Conservation (phyloP, 2,329 filamentous ascomycete genomes). For the Pochonia chlamydosporia region DNA sequence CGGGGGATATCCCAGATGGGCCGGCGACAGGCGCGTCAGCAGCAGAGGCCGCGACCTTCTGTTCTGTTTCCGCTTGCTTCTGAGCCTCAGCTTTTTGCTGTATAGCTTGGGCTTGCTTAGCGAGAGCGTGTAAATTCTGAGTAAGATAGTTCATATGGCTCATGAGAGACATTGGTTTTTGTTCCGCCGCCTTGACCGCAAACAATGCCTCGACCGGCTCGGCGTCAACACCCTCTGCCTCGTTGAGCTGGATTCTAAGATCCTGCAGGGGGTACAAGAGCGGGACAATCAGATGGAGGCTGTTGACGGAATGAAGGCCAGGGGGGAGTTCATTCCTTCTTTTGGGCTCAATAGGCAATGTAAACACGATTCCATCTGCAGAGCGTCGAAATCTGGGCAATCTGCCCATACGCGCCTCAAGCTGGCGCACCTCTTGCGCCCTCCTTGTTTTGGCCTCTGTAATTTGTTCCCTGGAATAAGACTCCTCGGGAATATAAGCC, state of each 20-base stretch:
- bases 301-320: slow-evolving; percentile 55
- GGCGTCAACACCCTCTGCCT: slow-evolving; percentile 54
- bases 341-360: slow-evolving; percentile 62
- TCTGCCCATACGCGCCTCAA: slow-evolving; percentile 69
- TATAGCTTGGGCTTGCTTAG: slow-evolving; percentile 42
- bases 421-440: slow-evolving; percentile 61
- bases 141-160: slow-evolving; percentile 70
- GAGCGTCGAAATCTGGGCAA: slow-evolving; percentile 62
- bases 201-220: slow-evolving; percentile 62
- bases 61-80: slow-evolving; percentile 9
- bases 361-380: slow-evolving; percentile 64
- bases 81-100: slow-evolving; percentile 9
- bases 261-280: slow-evolving; percentile 65
- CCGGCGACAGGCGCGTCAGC: slow-evolving; percentile 8
- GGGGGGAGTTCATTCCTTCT: slow-evolving; percentile 54
- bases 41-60: background rate
- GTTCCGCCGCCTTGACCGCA: slow-evolving; percentile 47
- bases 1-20: slow-evolving; percentile 16
- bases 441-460: slow-evolving; percentile 56
- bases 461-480: slow-evolving; percentile 55
- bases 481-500: slow-evolving; percentile 37
- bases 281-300: slow-evolving; percentile 64
- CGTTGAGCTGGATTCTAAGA: slow-evolving; percentile 60
- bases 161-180: slow-evolving; percentile 59
- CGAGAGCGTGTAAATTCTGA: slow-evolving; percentile 63